Base-by-base conservation (phyloP, 805 yeast species). In the Babjeviella inositovora region DNA sequence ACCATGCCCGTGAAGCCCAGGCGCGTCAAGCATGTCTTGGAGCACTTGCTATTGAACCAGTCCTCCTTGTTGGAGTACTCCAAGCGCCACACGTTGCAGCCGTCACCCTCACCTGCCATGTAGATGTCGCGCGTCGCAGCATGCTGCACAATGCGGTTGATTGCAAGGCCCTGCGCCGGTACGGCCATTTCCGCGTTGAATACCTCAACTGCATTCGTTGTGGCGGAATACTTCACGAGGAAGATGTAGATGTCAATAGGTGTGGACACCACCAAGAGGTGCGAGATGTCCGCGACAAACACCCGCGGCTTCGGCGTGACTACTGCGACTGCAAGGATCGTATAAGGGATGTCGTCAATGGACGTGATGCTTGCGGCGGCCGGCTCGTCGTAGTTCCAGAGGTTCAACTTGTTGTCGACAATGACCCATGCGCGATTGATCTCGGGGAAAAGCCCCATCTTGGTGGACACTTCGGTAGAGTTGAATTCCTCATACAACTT, bases 351-450 rank as follows among this genome's bases (percentile, higher is more conserved):
- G 32, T 76, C 92, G 41, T 82, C 96, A 24, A 87, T 76, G 6
- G 82, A 69, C 8, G 69, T 57, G 27, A 62, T 65, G 6, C 50
- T 38, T n/a, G n/a, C n/a, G n/a, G n/a, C n/a, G n/a, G n/a, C n/a
- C n/a, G n/a, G n/a, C n/a, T n/a, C n/a, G n/a, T n/a, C n/a, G 39
- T 74, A 70, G 43, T 84, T 75, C 97, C 97, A 90, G 13, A 92
- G 57, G 16, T 77, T 65, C 36, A 87, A 55, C 36, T 76, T 75
- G 41, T 75, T 74, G 39, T 82, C 96, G 15, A 73, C 67, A 3
- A 76, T 69, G 15, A 87, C 62, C 95, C 96, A 90, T 8, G 85
- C 70, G 28, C 93, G 67, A 30, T 69, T 65, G 15, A 90, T 61
- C 28, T 76, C 84, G 0, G 85, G 67, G 33, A 90, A 71, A 13